These are phyloP conservation scores for Linaria vulgaris DNA, from an alignment of 257 asterid genomes.

Conservation along the genomic window DNA sequence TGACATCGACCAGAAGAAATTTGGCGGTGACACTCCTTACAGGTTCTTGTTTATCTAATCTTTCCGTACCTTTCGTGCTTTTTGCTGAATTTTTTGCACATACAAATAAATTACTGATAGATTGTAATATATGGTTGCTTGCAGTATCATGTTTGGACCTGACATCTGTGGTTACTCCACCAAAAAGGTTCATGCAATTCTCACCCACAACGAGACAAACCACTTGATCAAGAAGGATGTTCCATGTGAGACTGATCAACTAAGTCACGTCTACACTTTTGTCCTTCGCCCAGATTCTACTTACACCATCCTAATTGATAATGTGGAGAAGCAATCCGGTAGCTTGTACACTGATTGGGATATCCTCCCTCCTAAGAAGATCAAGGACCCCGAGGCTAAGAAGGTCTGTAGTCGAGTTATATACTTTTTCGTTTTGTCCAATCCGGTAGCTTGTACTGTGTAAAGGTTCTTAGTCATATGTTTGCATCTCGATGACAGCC, in stretches of 20 bases:
- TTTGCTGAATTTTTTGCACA: neutral
- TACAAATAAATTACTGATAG: slow-evolving; percentile 25
- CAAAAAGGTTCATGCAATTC: slow-evolving; percentile 85
- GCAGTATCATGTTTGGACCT: slow-evolving; percentile 99
- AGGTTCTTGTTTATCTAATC: slow-evolving; percentile 39
- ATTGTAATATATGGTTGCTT: slow-evolving; percentile 19
- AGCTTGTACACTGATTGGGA: slow-evolving; percentile 95
- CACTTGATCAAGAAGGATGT: slow-evolving; percentile 88
- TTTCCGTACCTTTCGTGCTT: neutral
- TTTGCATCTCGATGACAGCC: slow-evolving; percentile 55
- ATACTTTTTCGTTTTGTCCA: neutral
- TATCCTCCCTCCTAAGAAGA: slow-evolving; percentile 79
- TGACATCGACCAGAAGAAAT: slow-evolving; percentile 81
- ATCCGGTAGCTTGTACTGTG: neutral
- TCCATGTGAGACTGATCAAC: slow-evolving; percentile 97
- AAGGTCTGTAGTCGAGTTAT: slow-evolving; percentile 47
- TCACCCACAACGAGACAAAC: slow-evolving; percentile 63
- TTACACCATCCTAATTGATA: slow-evolving; percentile 89
- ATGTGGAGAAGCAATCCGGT: slow-evolving; percentile 87
- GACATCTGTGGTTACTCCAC: slow-evolving; percentile 89
- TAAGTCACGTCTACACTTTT: slow-evolving; percentile 89
- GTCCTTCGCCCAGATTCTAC: slow-evolving; percentile 94
- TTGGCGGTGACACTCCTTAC: slow-evolving; percentile 96
- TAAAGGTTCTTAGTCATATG: slow-evolving; percentile 6
- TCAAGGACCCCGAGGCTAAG: slow-evolving; percentile 96